Evolutionary conservation across 2,329 filamentous ascomycete genomes (phyloP).

Genomic region (Xylaria sp.): DNA sequence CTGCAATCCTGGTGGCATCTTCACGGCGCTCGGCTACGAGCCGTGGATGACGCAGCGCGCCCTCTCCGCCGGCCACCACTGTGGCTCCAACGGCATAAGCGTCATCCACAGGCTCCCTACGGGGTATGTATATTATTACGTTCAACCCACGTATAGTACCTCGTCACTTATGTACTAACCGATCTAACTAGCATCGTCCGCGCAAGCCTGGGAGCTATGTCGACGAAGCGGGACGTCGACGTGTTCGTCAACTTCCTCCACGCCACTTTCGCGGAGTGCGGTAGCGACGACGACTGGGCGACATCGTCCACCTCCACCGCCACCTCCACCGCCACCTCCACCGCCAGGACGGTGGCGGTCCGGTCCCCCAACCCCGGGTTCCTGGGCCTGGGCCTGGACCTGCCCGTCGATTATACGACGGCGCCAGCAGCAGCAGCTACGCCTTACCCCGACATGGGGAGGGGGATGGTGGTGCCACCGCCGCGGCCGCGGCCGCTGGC

Average conservation of each 20-base stretch:
- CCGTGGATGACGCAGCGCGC: slow-evolving; percentile 58
- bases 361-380: slow-evolving; percentile 13
- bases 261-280: slow-evolving; percentile 40
- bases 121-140: slow-evolving; percentile 45
- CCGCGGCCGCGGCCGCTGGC: slow-evolving; percentile 20
- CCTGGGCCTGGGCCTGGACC: slow-evolving; percentile 14
- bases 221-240: slow-evolving; percentile 57
- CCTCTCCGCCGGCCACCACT: slow-evolving; percentile 60
- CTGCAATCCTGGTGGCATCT: slow-evolving; percentile 52
- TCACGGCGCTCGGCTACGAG: slow-evolving; percentile 52
- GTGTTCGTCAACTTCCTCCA: slow-evolving; percentile 50
- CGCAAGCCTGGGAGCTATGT: slow-evolving; percentile 65
- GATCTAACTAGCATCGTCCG: slow-evolving; percentile 54
- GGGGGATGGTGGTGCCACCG: too few species aligned
- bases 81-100: slow-evolving; percentile 55
- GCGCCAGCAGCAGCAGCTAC: too few species aligned
- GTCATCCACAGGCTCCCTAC: slow-evolving; percentile 58
- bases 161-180: too few species aligned
- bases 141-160: too few species aligned
- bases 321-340: too few species aligned
- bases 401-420: slow-evolving; percentile 21
- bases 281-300: slow-evolving; percentile 21
- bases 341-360: slow-evolving; percentile 16
- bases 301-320: too few species aligned
- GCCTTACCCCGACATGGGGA: slow-evolving; percentile 32